Percentiles rank a stretch among this genome's conserved stretches.
These are phyloP conservation scores for Citrus australasica DNA, from an alignment of 345 rosid genomes.

Conservation along the genomic window DNA sequence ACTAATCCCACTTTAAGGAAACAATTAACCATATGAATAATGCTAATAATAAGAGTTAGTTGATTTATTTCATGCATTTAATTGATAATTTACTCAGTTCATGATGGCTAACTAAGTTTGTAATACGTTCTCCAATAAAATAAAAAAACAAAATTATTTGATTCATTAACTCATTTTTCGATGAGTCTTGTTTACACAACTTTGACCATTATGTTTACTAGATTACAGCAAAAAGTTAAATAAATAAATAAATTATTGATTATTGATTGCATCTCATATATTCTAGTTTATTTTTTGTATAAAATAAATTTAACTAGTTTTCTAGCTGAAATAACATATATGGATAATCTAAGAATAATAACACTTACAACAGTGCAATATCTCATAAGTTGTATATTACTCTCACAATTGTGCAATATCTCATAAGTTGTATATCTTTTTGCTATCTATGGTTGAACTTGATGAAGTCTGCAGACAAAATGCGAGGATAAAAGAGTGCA, in stretches of 20 bases:
- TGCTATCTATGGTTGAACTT: too few relatives aligned
- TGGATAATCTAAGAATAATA: too few relatives aligned
- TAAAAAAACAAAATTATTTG: background rate
- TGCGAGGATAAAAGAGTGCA: too few relatives aligned
- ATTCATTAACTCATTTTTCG: background rate
- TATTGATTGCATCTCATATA: background rate
- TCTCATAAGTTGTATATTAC: too few relatives aligned
- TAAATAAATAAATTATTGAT: background rate
- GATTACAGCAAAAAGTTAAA: background rate
- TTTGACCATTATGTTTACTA: background rate
- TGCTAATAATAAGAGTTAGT: background rate
- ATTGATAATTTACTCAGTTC: background rate
- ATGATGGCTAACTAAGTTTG: background rate
- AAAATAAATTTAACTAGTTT: background rate
- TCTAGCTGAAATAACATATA: background rate
- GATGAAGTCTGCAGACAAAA: too few relatives aligned
- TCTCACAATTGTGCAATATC: too few relatives aligned
- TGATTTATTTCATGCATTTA: background rate
- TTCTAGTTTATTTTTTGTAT: background rate
- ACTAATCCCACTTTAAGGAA: slow-evolving; percentile 2
- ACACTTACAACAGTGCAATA: too few relatives aligned
- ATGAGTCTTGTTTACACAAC: background rate
- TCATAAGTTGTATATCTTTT: too few relatives aligned
- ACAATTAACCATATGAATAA: background rate
- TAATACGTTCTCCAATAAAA: background rate